Evolutionary conservation across 169 alveolate genomes (phyloP).

Genomic region (Plasmodium sp.): DNA sequence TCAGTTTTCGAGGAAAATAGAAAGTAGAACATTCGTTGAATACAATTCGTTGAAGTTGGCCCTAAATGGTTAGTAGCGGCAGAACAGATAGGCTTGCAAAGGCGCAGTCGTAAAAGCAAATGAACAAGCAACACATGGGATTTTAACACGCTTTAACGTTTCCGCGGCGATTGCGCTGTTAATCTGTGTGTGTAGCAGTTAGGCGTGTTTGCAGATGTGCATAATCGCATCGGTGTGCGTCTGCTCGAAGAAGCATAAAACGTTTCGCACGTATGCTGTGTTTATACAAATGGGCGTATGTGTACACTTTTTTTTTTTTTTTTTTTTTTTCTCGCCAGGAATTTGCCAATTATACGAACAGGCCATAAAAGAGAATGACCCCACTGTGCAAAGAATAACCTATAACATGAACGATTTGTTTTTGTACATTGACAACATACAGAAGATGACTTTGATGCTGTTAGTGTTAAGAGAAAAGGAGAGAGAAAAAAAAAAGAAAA

Average conservation of each 20-base stretch:
- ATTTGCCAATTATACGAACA: slow-evolving; percentile 75
- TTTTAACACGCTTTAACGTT: not conserved
- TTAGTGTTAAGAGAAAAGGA: slow-evolving; percentile 6
- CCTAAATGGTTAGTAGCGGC: slow-evolving; percentile 39
- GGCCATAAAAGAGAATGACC: slow-evolving; percentile 75
- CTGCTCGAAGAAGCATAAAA: not conserved
- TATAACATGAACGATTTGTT: slow-evolving; percentile 72
- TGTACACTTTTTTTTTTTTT: not conserved
- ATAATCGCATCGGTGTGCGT: not conserved
- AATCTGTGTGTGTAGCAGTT: not conserved
- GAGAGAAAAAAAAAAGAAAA: not conserved
- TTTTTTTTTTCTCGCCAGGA: slow-evolving; percentile 9
- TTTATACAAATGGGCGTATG: not conserved
- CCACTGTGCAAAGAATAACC: slow-evolving; percentile 71
- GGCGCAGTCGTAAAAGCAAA: not conserved
- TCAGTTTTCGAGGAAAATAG: slow-evolving; percentile 69
- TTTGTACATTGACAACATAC: slow-evolving; percentile 65
- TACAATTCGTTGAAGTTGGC: slow-evolving; percentile 74
- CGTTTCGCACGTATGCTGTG: not conserved
- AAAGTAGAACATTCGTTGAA: slow-evolving; percentile 74
- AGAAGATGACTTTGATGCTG: slow-evolving; percentile 61
- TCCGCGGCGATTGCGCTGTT: not conserved
- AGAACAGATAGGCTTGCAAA: not conserved
- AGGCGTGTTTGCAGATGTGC: not conserved
- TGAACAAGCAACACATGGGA: not conserved